Base-by-base conservation (phyloP, 2,329 filamentous ascomycete species). In the Delphinella strobiligena region DNA sequence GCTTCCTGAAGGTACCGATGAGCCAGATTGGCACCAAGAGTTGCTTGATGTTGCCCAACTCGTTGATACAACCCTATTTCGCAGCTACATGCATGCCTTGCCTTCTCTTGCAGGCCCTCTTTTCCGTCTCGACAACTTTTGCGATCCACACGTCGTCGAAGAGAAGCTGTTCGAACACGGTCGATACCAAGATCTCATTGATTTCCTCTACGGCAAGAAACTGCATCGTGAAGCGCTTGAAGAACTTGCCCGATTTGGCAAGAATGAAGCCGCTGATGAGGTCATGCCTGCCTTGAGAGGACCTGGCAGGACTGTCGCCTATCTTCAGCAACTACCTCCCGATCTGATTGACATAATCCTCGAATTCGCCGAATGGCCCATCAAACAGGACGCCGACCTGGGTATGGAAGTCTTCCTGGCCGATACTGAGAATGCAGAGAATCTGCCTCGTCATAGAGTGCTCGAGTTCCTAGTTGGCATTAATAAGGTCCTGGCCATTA, bases 101-200 rank as follows among this genome's bases (percentile, higher is more conserved):
- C 89, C 91, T 4, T 78, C 81, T 4, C 69, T 98, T 9, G 87
- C 87, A 3, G 83, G 84, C 2, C 85, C 88, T 0, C 72, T 98
- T 0, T 96, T 98, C 64, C 86, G 91, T 17, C 85, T 96, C 37
- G 81, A 88, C 54, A 98, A 98, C 58, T 96, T 95, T 56, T 96
- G 91, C 59, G 89, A 98, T 51, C 89, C 91, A 0, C 81, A 85
- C 19, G 91, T 96, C 2, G 89, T 98, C 16, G 91, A 94, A 55
- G 84, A 94, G 59, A 87, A 87, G 51, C 67, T 98, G 4, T 78
- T 94, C 44, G 85, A 94, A 56, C 85, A 80, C 31, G 83, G 83
- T 42, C 78, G 88, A 22, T 95, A 93, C 60, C 89, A 81, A 37
- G 89, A 96, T 61, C 68, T 98, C 2, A 87, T 98, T n/a, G 89